phyloP scores from a whole-genome alignment of 768 basidiomycete species.

The Amanita subjunquillea region DNA sequence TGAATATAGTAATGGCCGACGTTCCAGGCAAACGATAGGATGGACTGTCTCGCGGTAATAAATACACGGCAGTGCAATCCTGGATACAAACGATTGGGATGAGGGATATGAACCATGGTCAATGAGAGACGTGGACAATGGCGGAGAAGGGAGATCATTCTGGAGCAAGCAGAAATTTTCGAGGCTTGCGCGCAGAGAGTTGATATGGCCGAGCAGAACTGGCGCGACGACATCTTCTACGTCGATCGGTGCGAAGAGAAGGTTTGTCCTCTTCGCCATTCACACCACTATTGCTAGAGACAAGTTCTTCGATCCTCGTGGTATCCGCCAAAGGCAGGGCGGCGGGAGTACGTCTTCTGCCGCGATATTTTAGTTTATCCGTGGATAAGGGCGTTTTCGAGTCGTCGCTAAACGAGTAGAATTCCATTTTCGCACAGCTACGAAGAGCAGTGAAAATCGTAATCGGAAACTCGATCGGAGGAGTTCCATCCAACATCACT shows the following conservation, averaged over 20 bases:
- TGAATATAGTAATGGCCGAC: no score
- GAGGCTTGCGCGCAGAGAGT: neutral
- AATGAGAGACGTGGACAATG: neutral
- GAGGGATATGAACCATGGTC: neutral
- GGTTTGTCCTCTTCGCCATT: neutral
- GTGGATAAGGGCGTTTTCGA: neutral
- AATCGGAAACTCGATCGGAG: neutral
- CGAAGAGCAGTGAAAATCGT: neutral
- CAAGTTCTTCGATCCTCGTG: neutral
- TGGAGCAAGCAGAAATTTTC: conserved; percentile 1
- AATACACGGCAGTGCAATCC: no score
- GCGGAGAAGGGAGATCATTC: neutral
- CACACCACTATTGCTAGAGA: neutral
- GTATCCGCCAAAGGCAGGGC: neutral
- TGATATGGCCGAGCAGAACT: neutral
- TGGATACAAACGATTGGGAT: no score
- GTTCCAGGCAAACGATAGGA: no score
- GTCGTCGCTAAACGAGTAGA: neutral
- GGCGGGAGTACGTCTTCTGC: neutral
- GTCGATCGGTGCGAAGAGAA: neutral
- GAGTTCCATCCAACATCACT: neutral
- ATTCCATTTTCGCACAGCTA: neutral
- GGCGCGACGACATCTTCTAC: neutral
- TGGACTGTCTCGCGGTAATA: no score
- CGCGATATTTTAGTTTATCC: neutral